Evolutionary conservation across 139 green algal species (phyloP).

Genomic region (Coelastrella sp.): DNA sequence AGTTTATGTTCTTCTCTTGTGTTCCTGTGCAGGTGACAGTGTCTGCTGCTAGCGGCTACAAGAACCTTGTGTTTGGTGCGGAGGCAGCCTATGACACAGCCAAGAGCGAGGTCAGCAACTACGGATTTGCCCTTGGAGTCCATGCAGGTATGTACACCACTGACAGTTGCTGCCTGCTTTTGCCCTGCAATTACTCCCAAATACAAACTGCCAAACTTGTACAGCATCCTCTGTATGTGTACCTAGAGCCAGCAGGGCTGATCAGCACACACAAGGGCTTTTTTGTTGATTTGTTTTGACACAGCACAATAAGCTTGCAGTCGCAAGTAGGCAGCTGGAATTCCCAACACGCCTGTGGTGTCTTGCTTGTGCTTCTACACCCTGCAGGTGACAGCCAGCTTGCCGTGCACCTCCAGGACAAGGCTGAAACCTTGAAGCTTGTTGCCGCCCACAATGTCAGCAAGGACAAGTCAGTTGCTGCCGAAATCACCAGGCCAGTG

Average conservation of each 20-base stretch:
- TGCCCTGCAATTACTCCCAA: no score
- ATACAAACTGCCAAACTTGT: no score
- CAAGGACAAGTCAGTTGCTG: constrained; percentile 43
- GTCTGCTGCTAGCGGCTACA: constrained; percentile 52
- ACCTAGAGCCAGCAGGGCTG: no score
- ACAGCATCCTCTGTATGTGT: no score
- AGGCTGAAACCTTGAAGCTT: constrained; percentile 40
- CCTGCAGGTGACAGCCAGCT: constrained; percentile 42
- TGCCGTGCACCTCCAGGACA: constrained; percentile 39
- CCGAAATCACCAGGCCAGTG: constrained; percentile 43
- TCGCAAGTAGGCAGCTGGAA: neutral
- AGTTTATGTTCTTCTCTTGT: no score
- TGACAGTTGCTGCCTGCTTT: no score
- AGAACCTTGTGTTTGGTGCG: constrained; percentile 51
- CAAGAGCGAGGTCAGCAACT: constrained; percentile 61
- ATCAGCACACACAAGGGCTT: no score
- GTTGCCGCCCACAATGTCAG: constrained; percentile 26
- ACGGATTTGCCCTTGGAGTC: constrained; percentile 58
- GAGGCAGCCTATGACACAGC: constrained; percentile 53
- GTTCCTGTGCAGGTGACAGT: constrained; percentile 44
- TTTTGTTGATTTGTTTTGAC: no score
- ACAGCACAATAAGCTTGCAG: no score
- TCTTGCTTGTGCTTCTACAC: neutral
- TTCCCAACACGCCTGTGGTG: neutral
- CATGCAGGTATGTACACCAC: neutral